Evolutionary conservation across 2,329 filamentous ascomycete genomes (phyloP), one percentile per base, ranked within the genome.

Genomic region (Lasiodiplodia sp.): DNA sequence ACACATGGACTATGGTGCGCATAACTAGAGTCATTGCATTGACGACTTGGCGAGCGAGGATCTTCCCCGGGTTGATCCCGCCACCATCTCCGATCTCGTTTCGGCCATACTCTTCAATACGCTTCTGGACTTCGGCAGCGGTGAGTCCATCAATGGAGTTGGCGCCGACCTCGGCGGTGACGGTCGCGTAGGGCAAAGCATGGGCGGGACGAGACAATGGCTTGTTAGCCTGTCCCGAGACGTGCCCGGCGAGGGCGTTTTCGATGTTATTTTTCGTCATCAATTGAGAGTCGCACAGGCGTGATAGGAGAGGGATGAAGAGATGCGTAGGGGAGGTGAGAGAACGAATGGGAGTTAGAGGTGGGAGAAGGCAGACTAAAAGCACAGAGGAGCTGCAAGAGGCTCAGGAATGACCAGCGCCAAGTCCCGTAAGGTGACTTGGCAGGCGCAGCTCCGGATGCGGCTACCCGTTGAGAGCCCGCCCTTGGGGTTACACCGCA

Each of bases 11-110:
- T 34, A 31, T 68, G 51, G 38, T 66, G n/a, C 28, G 31, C 72
- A 71, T 75, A 77, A 90, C 90, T 78, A 92, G 77, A 72, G 91
- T 91, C 91, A 93, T 93, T 69, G 91, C 91, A 83, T 94, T 94
- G 76, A 89, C 87, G 25, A 93, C 79, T 77, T 94, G 91, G 73
- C 90, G 90, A 69, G 91, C 81, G 57, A 94, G 81, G 52, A 94
- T 92, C 73, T 90, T 94, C 74, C 85, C 89, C 83, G 91, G 89
- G 85, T 75, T 87, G 58, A 94, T 89, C 34, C 87, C 87, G 34
- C 86, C 88, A 23, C 86, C 89, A 23, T 92, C 87, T 55, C 92
- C 88, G 23, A 94, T 84, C 75, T 92, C 90, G 80, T 94, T 94
- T 21, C 79, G 83, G 62, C 90, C 90, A 75, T 90, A 89, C 69